Percentiles rank a stretch among this genome's conserved stretches.
phyloP scores from a whole-genome alignment of 2,329 filamentous ascomycete species.

The Raffaelea ambrosiae region DNA sequence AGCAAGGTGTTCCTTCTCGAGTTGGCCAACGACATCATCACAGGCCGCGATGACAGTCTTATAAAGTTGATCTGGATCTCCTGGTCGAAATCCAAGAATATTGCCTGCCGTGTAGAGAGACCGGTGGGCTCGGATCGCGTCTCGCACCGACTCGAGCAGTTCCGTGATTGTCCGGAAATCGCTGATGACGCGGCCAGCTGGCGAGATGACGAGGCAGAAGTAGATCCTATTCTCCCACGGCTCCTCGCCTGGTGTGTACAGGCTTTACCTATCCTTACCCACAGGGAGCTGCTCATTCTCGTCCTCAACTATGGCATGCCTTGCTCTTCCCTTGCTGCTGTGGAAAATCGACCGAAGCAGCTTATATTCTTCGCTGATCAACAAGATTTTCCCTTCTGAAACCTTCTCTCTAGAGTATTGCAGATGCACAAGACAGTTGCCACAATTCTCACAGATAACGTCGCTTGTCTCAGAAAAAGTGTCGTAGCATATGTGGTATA shows the following conservation, averaged over 20 bases:
- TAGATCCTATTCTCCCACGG: constrained; percentile 18
- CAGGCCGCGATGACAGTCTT: background rate
- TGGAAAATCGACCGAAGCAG: too few relatives aligned
- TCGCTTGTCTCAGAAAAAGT: too few relatives aligned
- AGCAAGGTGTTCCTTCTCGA: background rate
- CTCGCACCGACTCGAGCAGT: constrained; percentile 23
- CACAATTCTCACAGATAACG: too few relatives aligned
- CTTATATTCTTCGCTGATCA: too few relatives aligned
- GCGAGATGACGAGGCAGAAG: constrained; percentile 21
- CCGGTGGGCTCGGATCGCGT: constrained; percentile 26
- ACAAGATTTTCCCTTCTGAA: too few relatives aligned
- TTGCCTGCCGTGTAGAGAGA: constrained; percentile 22
- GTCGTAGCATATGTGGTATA: too few relatives aligned
- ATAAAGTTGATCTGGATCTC: background rate
- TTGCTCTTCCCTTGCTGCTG: too few relatives aligned
- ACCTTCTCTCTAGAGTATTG: too few relatives aligned
- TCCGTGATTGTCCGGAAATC: constrained; percentile 21
- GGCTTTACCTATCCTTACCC: background rate
- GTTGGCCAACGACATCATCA: background rate
- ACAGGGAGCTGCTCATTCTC: background rate
- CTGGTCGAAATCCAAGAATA: constrained; percentile 17
- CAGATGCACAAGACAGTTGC: too few relatives aligned
- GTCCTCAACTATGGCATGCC: too few relatives aligned
- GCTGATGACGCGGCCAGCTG: constrained; percentile 18
- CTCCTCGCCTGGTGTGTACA: background rate